A percentile compares a stretch with the other conserved stretches of the same genome.
phyloP scores from a whole-genome alignment of 805 yeast species.

The Saccharomycopsis fibuligera region DNA sequence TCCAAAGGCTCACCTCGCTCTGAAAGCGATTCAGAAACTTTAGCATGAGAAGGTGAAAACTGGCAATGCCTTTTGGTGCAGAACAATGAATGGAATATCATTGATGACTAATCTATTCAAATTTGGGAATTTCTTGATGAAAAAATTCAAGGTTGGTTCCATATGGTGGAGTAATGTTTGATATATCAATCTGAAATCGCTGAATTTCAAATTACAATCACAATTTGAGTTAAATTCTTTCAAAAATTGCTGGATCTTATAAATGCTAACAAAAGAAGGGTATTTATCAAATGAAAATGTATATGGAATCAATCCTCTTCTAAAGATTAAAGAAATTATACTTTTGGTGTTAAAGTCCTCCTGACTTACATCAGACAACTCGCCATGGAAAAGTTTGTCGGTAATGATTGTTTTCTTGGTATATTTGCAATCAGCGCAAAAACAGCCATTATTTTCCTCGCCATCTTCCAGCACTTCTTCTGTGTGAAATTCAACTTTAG shows the following conservation, averaged over 20 bases:
- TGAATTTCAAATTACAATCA: neutral
- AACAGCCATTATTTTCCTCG: constrained; percentile 3
- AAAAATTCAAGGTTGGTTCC: constrained; percentile 1
- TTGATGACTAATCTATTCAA: constrained; percentile 13
- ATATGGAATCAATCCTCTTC: constrained; percentile 13
- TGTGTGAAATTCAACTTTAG: constrained; percentile 7
- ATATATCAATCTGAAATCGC: constrained; percentile 8
- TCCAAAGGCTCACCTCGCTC: neutral
- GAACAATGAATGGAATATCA: constrained; percentile 16
- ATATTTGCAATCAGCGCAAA: constrained; percentile 9
- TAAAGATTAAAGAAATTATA: constrained; percentile 6
- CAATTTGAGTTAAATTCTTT: constrained; percentile 2
- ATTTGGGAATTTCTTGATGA: constrained; percentile 5
- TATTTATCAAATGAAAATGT: constrained; percentile 16
- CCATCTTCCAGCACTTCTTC: neutral
- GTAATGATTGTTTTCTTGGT: constrained; percentile 6
- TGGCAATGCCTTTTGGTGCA: neutral
- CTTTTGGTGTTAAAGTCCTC: constrained; percentile 9
- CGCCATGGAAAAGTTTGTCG: neutral
- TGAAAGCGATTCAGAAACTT: constrained; percentile 3
- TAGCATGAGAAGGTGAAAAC: neutral
- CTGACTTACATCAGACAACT: neutral
- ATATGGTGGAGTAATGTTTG: constrained; percentile 16
- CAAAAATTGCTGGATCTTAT: constrained; percentile 2
- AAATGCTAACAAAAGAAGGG: constrained; percentile 10